Evolutionary conservation across 75 land plant species (phyloP).

Genomic region (Pinus tabuliformis): DNA sequence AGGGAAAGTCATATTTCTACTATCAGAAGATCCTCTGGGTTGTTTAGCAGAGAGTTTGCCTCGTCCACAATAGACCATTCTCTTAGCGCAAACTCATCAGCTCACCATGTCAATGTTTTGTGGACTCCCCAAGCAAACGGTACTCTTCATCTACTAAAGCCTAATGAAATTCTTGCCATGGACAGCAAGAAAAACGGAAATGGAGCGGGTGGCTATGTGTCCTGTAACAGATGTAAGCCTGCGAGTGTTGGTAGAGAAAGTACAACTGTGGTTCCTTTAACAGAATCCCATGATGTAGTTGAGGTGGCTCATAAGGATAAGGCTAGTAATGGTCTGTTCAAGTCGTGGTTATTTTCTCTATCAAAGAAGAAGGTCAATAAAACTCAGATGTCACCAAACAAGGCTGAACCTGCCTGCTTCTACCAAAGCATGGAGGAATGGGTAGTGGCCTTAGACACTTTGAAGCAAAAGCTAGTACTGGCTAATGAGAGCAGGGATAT

Average conservation of each 20-base stretch:
- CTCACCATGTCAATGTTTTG: slow-evolving; percentile 13
- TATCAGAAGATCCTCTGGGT: slow-evolving; percentile 20
- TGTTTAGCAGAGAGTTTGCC: slow-evolving; percentile 17
- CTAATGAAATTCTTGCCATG: neutral
- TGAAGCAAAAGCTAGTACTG: slow-evolving; percentile 60
- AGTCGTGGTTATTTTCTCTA: slow-evolving; percentile 49
- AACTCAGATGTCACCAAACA: slow-evolving; percentile 29
- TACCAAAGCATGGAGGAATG: slow-evolving; percentile 33
- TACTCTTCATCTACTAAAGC: slow-evolving; percentile 12
- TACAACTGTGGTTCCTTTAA: slow-evolving; percentile 21
- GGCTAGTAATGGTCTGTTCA: slow-evolving; percentile 5
- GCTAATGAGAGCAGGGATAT: slow-evolving; percentile 67
- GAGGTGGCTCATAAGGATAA: slow-evolving; percentile 24
- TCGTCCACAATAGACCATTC: slow-evolving; percentile 24
- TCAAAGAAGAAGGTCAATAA: slow-evolving; percentile 30
- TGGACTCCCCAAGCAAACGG: slow-evolving; percentile 19
- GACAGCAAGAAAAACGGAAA: slow-evolving; percentile 30
- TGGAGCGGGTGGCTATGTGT: slow-evolving; percentile 27
- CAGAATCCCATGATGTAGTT: slow-evolving; percentile 21
- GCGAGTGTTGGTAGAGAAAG: slow-evolving; percentile 22
- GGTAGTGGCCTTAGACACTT: slow-evolving; percentile 37
- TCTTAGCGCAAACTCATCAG: slow-evolving; percentile 17
- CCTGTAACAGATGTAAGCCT: slow-evolving; percentile 46
- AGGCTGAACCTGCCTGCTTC: slow-evolving; percentile 30
- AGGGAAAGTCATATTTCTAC: slow-evolving; percentile 15